Evolutionary conservation across 345 rosid species (phyloP), one percentile per base, ranked within the genome.

Genomic region (Citropsis articulata): DNA sequence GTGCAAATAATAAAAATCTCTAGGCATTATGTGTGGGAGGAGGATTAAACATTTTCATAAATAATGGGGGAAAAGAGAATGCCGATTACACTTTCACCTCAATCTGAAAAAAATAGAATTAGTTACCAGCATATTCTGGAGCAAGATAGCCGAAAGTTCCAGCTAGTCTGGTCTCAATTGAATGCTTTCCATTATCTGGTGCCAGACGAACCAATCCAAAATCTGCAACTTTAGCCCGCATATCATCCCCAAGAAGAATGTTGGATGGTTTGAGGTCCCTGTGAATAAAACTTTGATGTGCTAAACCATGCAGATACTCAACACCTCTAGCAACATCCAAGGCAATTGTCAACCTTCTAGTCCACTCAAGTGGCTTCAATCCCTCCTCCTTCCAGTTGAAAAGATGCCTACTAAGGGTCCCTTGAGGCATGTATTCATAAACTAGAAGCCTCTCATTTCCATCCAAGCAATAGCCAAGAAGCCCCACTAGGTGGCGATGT

Each of bases 291-390:
- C 88, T 81, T 76, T 83, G 85, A 33, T 83, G 86, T n/a, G 86
- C 88, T 42, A 86, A 77, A 36, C 86, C 81, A 71, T 86, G 88
- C 4, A 86, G 80, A 79, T 86, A 86, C 55, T 86, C 88, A 70
- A 86, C 88, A 45, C 84, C 88, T 79, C 88, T 79, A 3, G 88
- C 88, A 6, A 83, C 88, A 79, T 86, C 88, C 83, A 86, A 83
- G 33, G 81, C 86, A 77, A 86, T 71, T 6, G 83, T 77, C 75
- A 86, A 66, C 77, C 88, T 83, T 70, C 88, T 81, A 7, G 81
- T 83, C 88, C 88, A 86, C 21, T 79, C 84, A 14, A 83, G 84
- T 16, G 86, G 83, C 53, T 86, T 70, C 68, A 81, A n/a, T 4
- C 76, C 83, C 72, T 81, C 80, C 60, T 69, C 76, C 71, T 70